phyloP scores from a whole-genome alignment of 176 grass and related monocot genomes.

The Stipa capillata region DNA sequence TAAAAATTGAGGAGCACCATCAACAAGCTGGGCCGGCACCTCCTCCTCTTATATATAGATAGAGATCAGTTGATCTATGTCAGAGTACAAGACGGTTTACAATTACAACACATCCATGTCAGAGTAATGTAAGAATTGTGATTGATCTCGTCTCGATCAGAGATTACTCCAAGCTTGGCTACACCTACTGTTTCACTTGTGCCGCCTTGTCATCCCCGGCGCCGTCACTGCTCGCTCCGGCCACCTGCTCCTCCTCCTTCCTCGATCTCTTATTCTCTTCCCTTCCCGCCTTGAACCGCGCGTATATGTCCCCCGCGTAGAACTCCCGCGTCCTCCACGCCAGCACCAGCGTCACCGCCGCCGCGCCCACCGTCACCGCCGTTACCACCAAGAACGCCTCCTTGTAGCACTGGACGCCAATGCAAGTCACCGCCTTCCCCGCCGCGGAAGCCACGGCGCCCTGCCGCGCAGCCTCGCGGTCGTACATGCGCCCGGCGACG shows the following conservation, averaged over 20 bases:
- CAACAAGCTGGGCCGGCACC: too few species aligned
- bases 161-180: too few species aligned
- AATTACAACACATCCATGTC: too few species aligned
- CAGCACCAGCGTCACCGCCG: background rate
- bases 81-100: too few species aligned
- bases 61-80: too few species aligned
- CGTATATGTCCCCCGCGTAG: conserved; percentile 44
- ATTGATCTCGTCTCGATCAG: too few species aligned
- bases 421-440: conserved; percentile 16
- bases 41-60: too few species aligned
- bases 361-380: conserved; percentile 8
- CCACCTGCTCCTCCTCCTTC: too few species aligned
- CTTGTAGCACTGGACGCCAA: conserved; percentile 29
- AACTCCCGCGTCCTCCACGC: conserved; percentile 35
- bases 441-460: background rate
- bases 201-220: background rate
- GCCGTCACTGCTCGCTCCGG: background rate
- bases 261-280: too few species aligned
- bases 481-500: conserved; percentile 44
- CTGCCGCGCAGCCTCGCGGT: conserved; percentile 25
- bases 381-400: conserved; percentile 32
- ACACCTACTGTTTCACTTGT: too few species aligned
- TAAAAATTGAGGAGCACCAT: too few species aligned
- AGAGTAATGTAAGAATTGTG: too few species aligned
- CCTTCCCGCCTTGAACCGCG: conserved; percentile 22